phyloP scores from a whole-genome alignment of 371 early-diverging fungal genomes.

The Haplosporangium sp. region DNA sequence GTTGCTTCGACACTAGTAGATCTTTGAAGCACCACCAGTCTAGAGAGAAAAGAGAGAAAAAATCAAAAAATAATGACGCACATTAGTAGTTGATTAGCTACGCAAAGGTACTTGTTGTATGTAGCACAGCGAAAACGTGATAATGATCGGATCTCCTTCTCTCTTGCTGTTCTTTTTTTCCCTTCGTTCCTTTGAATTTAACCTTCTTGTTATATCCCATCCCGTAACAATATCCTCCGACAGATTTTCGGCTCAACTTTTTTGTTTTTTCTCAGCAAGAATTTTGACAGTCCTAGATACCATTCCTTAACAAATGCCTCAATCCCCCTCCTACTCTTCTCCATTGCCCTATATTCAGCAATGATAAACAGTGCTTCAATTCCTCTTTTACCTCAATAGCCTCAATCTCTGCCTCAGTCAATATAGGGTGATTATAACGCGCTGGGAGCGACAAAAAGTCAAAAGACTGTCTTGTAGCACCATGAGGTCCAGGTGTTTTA shows the following conservation, averaged over 20 bases:
- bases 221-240: no score
- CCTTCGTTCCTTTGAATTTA: not conserved
- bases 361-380: not conserved
- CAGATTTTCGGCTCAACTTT: no score
- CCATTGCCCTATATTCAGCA: not conserved
- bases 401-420: conserved; percentile 64
- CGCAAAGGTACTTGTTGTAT: no score
- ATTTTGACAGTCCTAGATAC: not conserved
- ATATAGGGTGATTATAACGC: conserved; percentile 56
- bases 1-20: conserved; percentile 10
- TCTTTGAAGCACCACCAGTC: conserved; percentile 35
- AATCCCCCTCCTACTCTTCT: not conserved
- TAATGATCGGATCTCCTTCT: not conserved
- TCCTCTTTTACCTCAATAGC: conserved; percentile 57
- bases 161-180: no score
- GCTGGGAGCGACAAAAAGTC: conserved; percentile 60
- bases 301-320: not conserved
- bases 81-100: no score
- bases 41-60: not conserved
- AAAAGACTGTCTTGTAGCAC: conserved; percentile 26
- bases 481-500: conserved; percentile 29
- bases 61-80: not conserved
- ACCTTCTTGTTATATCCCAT: not conserved
- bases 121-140: not conserved
- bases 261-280: no score